Evolutionary conservation across 2,329 filamentous ascomycete genomes (phyloP), one percentile per base, ranked within the genome.

Genomic region (Hymenoscyphus occultus): DNA sequence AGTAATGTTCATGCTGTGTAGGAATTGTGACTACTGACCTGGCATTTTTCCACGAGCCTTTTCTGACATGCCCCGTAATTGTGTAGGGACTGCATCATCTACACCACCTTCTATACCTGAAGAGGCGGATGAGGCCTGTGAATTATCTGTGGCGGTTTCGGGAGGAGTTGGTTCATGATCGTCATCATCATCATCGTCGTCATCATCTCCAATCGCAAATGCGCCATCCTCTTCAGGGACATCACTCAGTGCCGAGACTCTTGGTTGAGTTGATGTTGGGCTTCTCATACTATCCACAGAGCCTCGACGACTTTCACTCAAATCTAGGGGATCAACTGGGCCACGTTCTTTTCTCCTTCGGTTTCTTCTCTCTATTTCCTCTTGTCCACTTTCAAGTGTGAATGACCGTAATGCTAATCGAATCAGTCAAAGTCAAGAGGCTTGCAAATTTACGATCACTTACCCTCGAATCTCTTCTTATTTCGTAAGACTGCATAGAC

Each of bases 21-120:
- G 40, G 19, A 28, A n/a, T 14, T 4, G 10, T 56, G 40, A 35
- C 66, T 61, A 31, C 66, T 61, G 71, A 74, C 74, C 74, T 39
- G 94, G 95, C 87, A 96, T 92, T 78, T 99, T 99, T 7, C 95
- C 95, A 60, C 95, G 84, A 16, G 95, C 95, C 77, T 98, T 99
- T 77, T 98, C 95, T 22, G 94, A 97, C 91, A 98, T 97, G 63
- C 93, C 93, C 64, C 92, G 86, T 39, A 96, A 77, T 75, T 97
- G 93, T 22, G 88, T 83, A 14, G 92, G 93, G 10, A 96, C 86
- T 3, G 90, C 89, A 66, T 96, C 93, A 65, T 96, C 92, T 0
- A 85, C 79, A 57, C 32, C 56, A 10, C 56, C 56, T 28, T 54
- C 48, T 13, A 54, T 54, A 48, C 82, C 81, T 0, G 86, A 86